Evolutionary conservation across 192 early-diverging fungal genomes (phyloP).

Genomic region (Umbelopsis sp.): DNA sequence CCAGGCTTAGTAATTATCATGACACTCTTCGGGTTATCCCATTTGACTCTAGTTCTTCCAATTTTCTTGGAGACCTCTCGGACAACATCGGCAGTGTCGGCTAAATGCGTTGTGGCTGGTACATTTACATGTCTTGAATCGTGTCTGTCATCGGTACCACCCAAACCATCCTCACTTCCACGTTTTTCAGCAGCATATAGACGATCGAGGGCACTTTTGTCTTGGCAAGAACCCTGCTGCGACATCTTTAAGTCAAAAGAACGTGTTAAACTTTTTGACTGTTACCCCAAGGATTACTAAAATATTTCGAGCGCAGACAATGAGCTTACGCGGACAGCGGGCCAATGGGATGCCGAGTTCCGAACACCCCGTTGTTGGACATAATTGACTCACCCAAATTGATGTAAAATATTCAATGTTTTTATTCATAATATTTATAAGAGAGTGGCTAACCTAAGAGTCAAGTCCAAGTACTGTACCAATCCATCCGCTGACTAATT

Average conservation of each 20-base stretch:
- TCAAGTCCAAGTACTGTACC: constrained; percentile 10
- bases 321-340: too few relatives aligned
- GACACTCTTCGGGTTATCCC: constrained; percentile 42
- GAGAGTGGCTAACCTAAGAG: neutral
- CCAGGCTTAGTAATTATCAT: constrained; percentile 83
- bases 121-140: neutral
- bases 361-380: too few relatives aligned
- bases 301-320: too few relatives aligned
- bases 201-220: neutral
- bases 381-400: too few relatives aligned
- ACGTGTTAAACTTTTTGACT: too few relatives aligned
- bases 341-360: too few relatives aligned
- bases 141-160: neutral
- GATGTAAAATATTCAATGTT: too few relatives aligned
- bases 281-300: too few relatives aligned
- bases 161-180: neutral
- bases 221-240: neutral
- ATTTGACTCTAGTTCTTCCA: constrained; percentile 30
- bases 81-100: constrained; percentile 21
- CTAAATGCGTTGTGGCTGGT: neutral
- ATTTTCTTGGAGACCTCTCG: constrained; percentile 20
- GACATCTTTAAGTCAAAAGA: neutral
- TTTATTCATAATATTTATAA: neutral
- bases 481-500: constrained; percentile 18
- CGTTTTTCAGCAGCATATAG: neutral